Evolutionary conservation across 805 yeast species (phyloP), one percentile per base, ranked within the genome.

Genomic region (Tetrapisispora namnaoensis): DNA sequence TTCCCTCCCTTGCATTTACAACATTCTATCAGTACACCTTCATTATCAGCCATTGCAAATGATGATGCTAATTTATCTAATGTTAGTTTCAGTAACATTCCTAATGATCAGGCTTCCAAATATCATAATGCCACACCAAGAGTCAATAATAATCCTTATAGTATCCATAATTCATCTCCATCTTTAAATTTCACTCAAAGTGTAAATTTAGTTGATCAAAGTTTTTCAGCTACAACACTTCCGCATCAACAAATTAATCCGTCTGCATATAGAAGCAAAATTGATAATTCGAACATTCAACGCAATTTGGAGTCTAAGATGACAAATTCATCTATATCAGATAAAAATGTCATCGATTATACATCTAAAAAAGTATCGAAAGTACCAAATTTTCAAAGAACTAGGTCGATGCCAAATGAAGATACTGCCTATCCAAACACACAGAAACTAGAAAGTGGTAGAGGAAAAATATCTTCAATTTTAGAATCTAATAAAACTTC

Each of bases 391-490:
- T 32, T 45, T 6, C 37, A 40, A 36, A 41, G 37, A 46, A 36
- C 35, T 4, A 34, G 28, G 24, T 32, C 44, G 9, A 6, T 36
- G 30, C 42, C 45, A 7, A 41, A 34, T 14, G 16, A 46, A 9
- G 35, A 35, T 4, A 20, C 20, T 14, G n/a, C 30, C 16, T 14
- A 10, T 27, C 18, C 34, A 21, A 24, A 24, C n/a, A 18, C 34
- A 28, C 13, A 9, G 7, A 18, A 32, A 6, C 5, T 24, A 11
- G 30, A 38, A 28, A 32, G 20, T 16, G 53, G 54, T 10, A 51
- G 54, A 35, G 55, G 52, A 18, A 46, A 49, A 22, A 50, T 51
- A 24, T 46, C 43, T 24, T 40, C 47, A 13, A 54, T 53, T 20
- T 42, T 53, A 1, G 40, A 39, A 17, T 38, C 49, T 16, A 50